Evolutionary conservation across 176 grass and related monocot genomes (phyloP), one percentile per base, ranked within the genome.

Genomic region (Carex littledalei): DNA sequence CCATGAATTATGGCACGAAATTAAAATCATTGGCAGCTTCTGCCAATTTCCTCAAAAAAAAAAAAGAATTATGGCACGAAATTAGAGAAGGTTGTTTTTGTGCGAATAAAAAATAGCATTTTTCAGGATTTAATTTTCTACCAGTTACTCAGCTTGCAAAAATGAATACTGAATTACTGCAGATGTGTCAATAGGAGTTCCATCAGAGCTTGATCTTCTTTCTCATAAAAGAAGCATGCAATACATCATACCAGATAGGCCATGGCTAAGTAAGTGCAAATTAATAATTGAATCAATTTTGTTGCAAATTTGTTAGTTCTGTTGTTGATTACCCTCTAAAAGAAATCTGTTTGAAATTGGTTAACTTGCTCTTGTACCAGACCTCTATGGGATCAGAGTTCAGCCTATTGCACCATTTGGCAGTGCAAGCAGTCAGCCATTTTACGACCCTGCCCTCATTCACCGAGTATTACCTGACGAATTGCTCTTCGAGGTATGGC

Each of bases 331-430:
- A 24, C 37, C 41, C 21, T 17, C 17, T 63, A 65, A 80, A 87
- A 86, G 17, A 55, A 34, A 35, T 52, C 78, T 83, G 39, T 79
- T 26, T 26, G n/a, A 63, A 52, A 37, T 79, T 86, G 88, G 12
- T 17, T 86, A 16, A 79, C 35, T 78, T 64, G 54, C 85, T 79
- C 69, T 55, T 31, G 22, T 79, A n/a, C 83, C 91, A 98, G 93
- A 85, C 69, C 88, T 98, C 81, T 98, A 98, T 84, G 95, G 93
- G 43, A 89, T 93, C 87, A 91, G 96, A 91, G 87, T 98, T 86
- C 86, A 84, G 37, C 91, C 93, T 50, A 83, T 94, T 22, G 72
- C 84, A 47, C 88, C 91, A 21, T 93, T 98, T 64, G 88, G 85
- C 69, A 94, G 96, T 85, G 88, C 89, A 67, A 93, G 85, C 71